Percentiles rank a stretch among this genome's conserved stretches.
phyloP scores from a whole-genome alignment of 2,329 filamentous ascomycete genomes.

The Claviceps sorghi region DNA sequence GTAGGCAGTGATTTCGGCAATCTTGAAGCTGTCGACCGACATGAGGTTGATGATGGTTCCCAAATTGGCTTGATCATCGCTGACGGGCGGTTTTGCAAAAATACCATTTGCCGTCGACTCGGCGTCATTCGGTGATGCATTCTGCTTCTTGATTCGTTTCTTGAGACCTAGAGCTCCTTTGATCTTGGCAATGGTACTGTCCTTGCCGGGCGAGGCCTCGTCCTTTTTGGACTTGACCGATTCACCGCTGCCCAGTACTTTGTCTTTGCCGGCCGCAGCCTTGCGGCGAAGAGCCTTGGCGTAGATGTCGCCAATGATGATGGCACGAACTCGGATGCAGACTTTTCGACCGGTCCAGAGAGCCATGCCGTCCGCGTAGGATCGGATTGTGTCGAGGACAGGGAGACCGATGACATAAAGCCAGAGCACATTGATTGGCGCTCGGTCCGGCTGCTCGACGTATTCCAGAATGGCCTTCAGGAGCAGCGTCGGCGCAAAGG shows the following conservation, averaged over 20 bases:
- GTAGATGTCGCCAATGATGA: constrained; percentile 95
- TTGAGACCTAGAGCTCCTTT: constrained; percentile 47
- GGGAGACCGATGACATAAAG: constrained; percentile 87
- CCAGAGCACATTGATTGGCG: constrained; percentile 82
- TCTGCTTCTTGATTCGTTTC: constrained; percentile 37
- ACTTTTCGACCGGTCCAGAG: constrained; percentile 91
- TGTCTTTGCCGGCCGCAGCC: constrained; percentile 64
- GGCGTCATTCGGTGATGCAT: constrained; percentile 18
- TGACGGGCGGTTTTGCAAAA: constrained; percentile 19
- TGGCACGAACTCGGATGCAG: constrained; percentile 81
- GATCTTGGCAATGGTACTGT: constrained; percentile 31
- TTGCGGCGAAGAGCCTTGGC: constrained; percentile 87
- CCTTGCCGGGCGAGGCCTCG: constrained; percentile 17
- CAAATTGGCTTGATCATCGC: constrained; percentile 69
- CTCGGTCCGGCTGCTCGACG: constrained; percentile 65
- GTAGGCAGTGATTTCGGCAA: constrained; percentile 87
- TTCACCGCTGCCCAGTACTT: constrained; percentile 47
- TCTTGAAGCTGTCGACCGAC: constrained; percentile 99
- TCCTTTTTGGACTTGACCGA: constrained; percentile 22
- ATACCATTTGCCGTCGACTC: constrained; percentile 19
- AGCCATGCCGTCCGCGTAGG: constrained; percentile 70
- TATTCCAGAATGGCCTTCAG: constrained; percentile 87
- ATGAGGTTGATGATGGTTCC: constrained; percentile 99
- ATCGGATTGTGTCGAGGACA: constrained; percentile 65
- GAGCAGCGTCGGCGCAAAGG: constrained; percentile 81